Evolutionary conservation across 2,329 filamentous ascomycete species (phyloP), one percentile per base, ranked within the genome.

Genomic region (Fusarium aywerte): DNA sequence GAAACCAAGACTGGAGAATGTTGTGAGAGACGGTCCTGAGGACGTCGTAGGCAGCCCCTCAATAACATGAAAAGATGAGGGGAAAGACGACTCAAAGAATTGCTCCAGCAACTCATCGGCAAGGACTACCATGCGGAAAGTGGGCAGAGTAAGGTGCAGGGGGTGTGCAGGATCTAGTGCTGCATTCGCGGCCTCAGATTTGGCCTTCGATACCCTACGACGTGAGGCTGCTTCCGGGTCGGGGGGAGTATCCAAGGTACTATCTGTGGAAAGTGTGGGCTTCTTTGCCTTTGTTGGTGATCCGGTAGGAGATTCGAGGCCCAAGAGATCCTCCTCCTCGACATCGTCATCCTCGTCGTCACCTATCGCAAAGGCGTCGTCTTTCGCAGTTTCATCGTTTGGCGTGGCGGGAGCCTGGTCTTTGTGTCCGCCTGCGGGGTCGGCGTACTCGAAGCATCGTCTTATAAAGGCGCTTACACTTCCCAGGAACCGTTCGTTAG

Each of bases 121-220:
- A 9, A 99, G 87, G 11, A 99, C 92, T 5, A 99, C 93, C 96
- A 99, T 99, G 68, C 96, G 91, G 85, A 99, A 99, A 1, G 96
- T 99, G 1, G 96, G 96, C 2, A 99, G 85, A 1, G 96, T 98
- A 74, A 99, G 97, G 76, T 97, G 92, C 1, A 99, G 85, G 8
- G 96, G 96, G 67, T 97, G 95, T 25, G 93, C 90, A 4, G 96
- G 96, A 76, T 99, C 94, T 5, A 99, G 86, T 1, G 96, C 96
- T 10, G 90, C 89, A 75, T 99, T 99, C 44, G 93, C 93, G 20
- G 91, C 87, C 75, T 93, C 89, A 2, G 90, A 89, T 73, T 89
- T 86, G 9, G 90, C 87, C 75, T 88, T 90, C 48, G 88, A 89
- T 29, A 83, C 83, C 50, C 72, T 74, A n/a, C 77, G 74, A 43